Evolutionary conservation across 139 green algal genomes (phyloP), one percentile per base, ranked within the genome.

Genomic region (Coelastrella sp.): DNA sequence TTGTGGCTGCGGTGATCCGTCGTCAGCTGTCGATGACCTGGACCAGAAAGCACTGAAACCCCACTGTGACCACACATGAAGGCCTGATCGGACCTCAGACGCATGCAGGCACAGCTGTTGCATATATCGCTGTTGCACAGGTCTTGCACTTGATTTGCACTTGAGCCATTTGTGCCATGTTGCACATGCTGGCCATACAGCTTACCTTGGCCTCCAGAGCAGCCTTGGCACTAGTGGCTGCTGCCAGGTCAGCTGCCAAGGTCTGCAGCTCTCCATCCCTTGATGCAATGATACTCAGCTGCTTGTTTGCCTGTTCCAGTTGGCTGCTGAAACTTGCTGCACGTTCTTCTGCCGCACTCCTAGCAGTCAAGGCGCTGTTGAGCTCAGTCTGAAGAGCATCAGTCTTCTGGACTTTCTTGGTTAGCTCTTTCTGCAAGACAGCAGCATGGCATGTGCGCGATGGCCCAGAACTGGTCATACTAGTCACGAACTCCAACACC

Each of bases 351-450:
- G 68, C 83, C 13, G 83, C 66, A 17, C 4, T 22, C 77, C n/a
- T 83, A 11, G 47, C 77, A 32, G 54, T 32, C 0, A 11, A 17
- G 22, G 23, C 68, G 58, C 23, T 57, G 68, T 88, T 88, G 54
- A 80, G 23, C 58, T 88, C 54, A 11, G 83, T 57, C 83, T 88
- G 83, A 17, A 88, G 68, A 4, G 68, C 54, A 76, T 88, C 83
- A 4, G 64, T 66, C 23, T 61, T 61, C 83, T 88, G 83, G 66
- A 88, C 83, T 54, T 88, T 88, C 68, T 80, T 88, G 17, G 54
- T 80, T 68, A 88, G 68, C 83, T 88, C 83, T 54, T 80, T 80
- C 83, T 88, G 68, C 68, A 77, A 32, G 59, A 47, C 32, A 47
- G 32, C 32, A 47, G 32, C 32, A 47, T 47, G 32, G 32, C 32